These are phyloP conservation scores for Mycena chlorophos DNA, from an alignment of 768 basidiomycete genomes.

Conservation along the genomic window DNA sequence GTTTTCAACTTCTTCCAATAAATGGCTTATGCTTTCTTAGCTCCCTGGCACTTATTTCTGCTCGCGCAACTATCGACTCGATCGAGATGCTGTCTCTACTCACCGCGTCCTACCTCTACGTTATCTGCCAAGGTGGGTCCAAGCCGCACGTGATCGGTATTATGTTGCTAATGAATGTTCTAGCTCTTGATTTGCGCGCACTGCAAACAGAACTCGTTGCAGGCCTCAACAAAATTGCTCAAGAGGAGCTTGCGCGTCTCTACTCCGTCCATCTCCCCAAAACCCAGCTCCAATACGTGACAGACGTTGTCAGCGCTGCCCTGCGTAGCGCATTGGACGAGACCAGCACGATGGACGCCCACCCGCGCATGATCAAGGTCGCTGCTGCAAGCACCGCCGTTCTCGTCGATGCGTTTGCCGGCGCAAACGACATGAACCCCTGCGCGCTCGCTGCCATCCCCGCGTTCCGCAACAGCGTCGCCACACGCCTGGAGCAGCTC, in stretches of 20 bases:
- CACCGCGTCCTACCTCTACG: constrained; percentile 20
- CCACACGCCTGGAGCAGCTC: constrained; percentile 45
- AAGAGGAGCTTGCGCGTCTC: constrained; percentile 47
- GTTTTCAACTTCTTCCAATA: background rate
- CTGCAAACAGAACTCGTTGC: constrained; percentile 65
- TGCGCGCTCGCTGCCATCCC: constrained; percentile 44
- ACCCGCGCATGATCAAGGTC: constrained; percentile 67
- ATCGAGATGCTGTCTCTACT: constrained; percentile 20
- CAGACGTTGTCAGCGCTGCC: constrained; percentile 38
- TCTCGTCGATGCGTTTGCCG: constrained; percentile 63
- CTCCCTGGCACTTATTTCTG: constrained; percentile 63
- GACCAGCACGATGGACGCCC: constrained; percentile 72
- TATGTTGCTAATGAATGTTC: constrained; percentile 3
- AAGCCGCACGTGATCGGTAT: background rate
- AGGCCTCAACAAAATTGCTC: constrained; percentile 47
- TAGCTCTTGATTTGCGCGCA: constrained; percentile 81
- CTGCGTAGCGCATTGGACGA: constrained; percentile 59
- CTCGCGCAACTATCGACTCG: constrained; percentile 21
- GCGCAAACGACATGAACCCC: constrained; percentile 29
- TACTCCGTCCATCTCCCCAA: constrained; percentile 45
- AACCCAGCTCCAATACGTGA: constrained; percentile 33
- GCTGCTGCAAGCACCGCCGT: constrained; percentile 61
- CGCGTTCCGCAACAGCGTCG: constrained; percentile 54
- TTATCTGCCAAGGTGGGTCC: constrained; percentile 57
- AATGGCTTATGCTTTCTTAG: constrained; percentile 37